Percentiles rank a stretch among this genome's conserved stretches.
Conservation (phyloP, 768 basidiomycete genomes). For the Lepiota brunneoincarnata region DNA sequence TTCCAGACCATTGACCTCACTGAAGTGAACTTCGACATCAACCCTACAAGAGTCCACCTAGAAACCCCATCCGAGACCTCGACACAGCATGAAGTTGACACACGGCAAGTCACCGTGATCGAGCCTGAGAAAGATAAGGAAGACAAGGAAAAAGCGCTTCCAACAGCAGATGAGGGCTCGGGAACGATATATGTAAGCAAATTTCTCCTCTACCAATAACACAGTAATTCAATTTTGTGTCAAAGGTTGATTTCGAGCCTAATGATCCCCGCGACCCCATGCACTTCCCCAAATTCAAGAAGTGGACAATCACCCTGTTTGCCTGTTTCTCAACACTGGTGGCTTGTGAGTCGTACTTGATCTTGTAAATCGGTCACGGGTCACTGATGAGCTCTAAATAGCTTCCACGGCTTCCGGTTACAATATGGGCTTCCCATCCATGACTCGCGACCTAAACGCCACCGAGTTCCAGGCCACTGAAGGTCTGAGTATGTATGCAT, state of each 20-base stretch:
- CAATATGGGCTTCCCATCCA: constrained; percentile 52
- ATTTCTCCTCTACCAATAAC: neutral
- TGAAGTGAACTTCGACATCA: neutral
- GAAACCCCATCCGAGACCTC: neutral
- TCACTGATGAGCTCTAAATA: constrained; percentile 20
- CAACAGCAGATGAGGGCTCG: neutral
- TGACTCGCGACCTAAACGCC: constrained; percentile 50
- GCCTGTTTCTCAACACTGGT: constrained; percentile 48
- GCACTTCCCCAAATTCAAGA: constrained; percentile 22
- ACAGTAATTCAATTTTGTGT: neutral
- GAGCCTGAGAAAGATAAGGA: neutral
- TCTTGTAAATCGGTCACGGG: constrained; percentile 6
- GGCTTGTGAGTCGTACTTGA: constrained; percentile 38
- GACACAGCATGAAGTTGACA: neutral
- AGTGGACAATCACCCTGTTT: constrained; percentile 44
- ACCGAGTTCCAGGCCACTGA: constrained; percentile 43
- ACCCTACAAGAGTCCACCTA: neutral
- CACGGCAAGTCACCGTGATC: neutral
- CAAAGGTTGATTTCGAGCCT: constrained; percentile 12
- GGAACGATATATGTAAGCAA: constrained; percentile 4
- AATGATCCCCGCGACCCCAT: constrained; percentile 15
- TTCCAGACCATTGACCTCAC: neutral
- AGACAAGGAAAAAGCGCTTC: neutral
- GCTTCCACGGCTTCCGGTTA: constrained; percentile 53
- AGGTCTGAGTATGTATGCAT: constrained; percentile 49